These are phyloP conservation scores for Oryza australiensis DNA, from an alignment of 176 grass and related monocot species.

Conservation along the genomic window DNA sequence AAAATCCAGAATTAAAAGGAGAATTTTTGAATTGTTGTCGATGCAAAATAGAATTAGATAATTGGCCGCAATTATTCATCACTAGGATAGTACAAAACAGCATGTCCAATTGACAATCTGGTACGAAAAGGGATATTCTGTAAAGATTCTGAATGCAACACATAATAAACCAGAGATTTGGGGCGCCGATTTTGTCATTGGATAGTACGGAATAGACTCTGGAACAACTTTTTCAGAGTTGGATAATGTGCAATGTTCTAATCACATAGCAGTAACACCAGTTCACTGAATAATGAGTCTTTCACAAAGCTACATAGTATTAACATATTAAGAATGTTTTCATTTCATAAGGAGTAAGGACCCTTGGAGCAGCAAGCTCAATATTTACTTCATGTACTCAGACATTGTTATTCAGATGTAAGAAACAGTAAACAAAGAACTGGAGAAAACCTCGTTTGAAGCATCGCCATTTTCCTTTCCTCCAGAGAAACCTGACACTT, in stretches of 20 bases:
- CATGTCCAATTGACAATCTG: neutral
- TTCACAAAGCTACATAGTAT: conserved; percentile 9
- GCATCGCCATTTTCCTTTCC: conserved; percentile 37
- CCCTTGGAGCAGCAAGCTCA: neutral
- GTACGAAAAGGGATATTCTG: neutral
- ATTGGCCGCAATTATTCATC: neutral
- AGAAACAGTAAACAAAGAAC: conserved; percentile 27
- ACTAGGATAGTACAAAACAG: neutral
- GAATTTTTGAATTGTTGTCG: neutral
- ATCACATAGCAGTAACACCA: neutral
- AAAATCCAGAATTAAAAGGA: neutral
- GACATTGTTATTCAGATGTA: conserved; percentile 1
- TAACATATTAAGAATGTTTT: neutral
- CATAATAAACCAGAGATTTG: neutral
- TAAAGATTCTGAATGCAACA: neutral
- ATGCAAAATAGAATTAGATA: neutral
- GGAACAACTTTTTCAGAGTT: neutral
- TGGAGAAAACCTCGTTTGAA: conserved; percentile 43
- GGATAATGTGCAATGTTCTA: conserved; percentile 27
- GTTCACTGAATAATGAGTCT: neutral
- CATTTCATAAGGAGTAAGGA: neutral
- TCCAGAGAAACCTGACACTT: conserved; percentile 38
- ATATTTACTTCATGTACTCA: neutral
- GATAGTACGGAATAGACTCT: neutral
- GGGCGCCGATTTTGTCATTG: neutral